These are phyloP conservation scores for Ogataea wickerhamii DNA, from an alignment of 805 yeast genomes.

Conservation along the genomic window DNA sequence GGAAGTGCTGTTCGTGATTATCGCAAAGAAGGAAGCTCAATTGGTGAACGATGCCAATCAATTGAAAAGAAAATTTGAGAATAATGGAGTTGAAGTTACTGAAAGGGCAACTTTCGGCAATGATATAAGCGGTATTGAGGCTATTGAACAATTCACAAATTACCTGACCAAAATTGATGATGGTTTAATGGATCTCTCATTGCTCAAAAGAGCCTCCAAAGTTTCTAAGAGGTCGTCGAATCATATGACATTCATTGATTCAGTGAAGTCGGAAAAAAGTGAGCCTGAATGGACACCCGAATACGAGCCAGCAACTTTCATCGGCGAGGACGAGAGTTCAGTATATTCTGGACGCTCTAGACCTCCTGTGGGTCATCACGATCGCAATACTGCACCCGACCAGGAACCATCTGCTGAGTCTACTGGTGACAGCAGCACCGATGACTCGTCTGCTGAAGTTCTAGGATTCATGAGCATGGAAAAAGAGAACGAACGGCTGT, in stretches of 20 bases:
- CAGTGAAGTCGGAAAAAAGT: constrained; percentile 1
- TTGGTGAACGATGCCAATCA: constrained; percentile 39
- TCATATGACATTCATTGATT: constrained; percentile 2
- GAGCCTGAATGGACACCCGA: constrained; percentile 7
- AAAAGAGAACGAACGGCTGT: background rate
- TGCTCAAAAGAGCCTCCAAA: constrained; percentile 47
- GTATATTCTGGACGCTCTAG: background rate
- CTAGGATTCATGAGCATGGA: constrained; percentile 6
- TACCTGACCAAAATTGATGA: constrained; percentile 61
- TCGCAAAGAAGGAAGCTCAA: constrained; percentile 63
- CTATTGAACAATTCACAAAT: constrained; percentile 48
- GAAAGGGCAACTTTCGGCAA: constrained; percentile 8
- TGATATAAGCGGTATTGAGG: constrained; percentile 19
- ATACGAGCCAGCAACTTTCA: background rate
- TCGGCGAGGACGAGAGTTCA: background rate
- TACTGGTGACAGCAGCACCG: constrained; percentile 1
- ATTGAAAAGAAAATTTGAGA: constrained; percentile 22
- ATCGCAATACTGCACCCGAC: background rate
- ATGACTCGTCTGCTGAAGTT: constrained; percentile 1
- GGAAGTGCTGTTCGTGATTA: constrained; percentile 65
- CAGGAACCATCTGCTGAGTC: background rate
- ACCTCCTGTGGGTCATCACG: background rate
- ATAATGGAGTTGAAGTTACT: constrained; percentile 7
- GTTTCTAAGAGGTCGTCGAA: constrained; percentile 21
- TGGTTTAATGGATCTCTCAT: constrained; percentile 55